Conservation (phyloP, 2,329 filamentous ascomycete species). For the Paecilomyces fulvus region DNA sequence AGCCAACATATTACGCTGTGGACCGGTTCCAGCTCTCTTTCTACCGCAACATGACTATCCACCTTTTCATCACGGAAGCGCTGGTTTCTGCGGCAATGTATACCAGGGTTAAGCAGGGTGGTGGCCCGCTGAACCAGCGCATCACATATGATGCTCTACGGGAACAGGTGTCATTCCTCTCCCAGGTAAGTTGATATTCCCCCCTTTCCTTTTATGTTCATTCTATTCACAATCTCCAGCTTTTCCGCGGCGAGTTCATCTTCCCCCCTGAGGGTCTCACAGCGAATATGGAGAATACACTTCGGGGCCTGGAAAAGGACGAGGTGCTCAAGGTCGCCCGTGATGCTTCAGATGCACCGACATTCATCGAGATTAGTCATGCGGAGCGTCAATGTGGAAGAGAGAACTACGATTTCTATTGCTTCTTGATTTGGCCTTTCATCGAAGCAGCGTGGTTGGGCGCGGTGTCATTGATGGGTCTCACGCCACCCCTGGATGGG, state of each 20-base stretch:
- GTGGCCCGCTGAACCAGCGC: constrained; percentile 70
- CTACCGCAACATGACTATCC: constrained; percentile 99
- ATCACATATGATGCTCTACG: constrained; percentile 66
- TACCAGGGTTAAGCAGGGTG: constrained; percentile 79
- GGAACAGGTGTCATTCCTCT: constrained; percentile 79
- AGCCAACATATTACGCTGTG: constrained; percentile 89
- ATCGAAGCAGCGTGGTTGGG: constrained; percentile 92
- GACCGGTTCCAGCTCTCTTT: constrained; percentile 96
- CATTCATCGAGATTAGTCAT: constrained; percentile 67
- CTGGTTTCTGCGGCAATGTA: constrained; percentile 88
- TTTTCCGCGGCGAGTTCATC: constrained; percentile 96
- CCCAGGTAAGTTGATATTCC: constrained; percentile 41
- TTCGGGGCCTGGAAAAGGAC: constrained; percentile 69
- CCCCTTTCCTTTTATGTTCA: background rate
- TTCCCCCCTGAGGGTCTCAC: constrained; percentile 80
- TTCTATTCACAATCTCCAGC: constrained; percentile 32
- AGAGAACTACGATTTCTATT: constrained; percentile 98
- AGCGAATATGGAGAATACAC: constrained; percentile 70
- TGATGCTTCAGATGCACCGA: constrained; percentile 43
- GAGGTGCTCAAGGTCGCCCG: constrained; percentile 63
- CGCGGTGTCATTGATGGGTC: constrained; percentile 75
- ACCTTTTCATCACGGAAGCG: constrained; percentile 90
- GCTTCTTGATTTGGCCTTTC: constrained; percentile 97
- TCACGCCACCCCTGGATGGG: constrained; percentile 59
- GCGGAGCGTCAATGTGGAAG: constrained; percentile 68